Evolutionary conservation across 2,329 filamentous ascomycete genomes (phyloP), one percentile per base, ranked within the genome.

Genomic region (Talaromyces sp.): DNA sequence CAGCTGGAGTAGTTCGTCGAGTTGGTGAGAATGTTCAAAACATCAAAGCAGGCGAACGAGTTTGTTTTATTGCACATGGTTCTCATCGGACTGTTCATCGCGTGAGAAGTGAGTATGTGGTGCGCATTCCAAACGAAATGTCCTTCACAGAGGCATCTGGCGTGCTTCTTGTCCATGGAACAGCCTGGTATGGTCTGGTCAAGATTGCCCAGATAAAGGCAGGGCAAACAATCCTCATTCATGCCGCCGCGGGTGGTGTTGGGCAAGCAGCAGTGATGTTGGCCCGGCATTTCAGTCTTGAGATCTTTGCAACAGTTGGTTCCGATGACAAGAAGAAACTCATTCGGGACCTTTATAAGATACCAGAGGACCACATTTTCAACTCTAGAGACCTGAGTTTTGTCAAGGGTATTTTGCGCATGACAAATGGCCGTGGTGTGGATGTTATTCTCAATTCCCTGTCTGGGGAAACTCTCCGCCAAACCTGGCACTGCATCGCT

Each of bases 221-320:
- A 66, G 54, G 41, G 3, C 43, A 68, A 24, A 61, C 14, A n/a
- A 58, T 70, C 19, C 60, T 70, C 1, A 65, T 70, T 27, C 64
- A 69, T 54, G 59, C 56, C 6, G 67, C 59, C 8, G 46, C 64
- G 4, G 64, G 64, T 26, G 63, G 51, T 2, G 50, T 67, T 11
- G 64, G 60, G 14, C 27, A 61, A 61, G 70, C 57, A 11, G 63
- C 64, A 9, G 65, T 74, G 12, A 61, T 63, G 11, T 46, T 70
- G 8, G 69, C 68, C 1, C 60, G 57, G 24, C 41, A 56, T 29
- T 24, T 65, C n/a, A 65, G 65, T 9, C 65, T 63, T 4, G 57
- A 64, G 32, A 41, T 59, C 14, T 54, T 27, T 29, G 65, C 58
- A 35, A 61, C 58, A 12, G 67, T 67, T 19, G 60, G 63, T 32